Conservation (phyloP, 257 asterid genomes). For the Haberlea rhodopensis region DNA sequence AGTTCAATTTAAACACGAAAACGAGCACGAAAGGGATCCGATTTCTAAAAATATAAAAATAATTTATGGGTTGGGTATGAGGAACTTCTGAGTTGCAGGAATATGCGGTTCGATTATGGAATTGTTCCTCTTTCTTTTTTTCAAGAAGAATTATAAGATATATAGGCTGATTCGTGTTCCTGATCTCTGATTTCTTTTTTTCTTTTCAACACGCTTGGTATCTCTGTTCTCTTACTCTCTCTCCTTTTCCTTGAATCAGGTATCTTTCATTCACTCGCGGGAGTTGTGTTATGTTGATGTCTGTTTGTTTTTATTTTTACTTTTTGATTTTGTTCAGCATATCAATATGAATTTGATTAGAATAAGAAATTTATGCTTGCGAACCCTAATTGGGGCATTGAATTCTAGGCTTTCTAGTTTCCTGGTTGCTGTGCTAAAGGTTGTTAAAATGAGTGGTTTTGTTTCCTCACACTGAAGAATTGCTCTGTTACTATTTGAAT, state of each 20-base stretch:
- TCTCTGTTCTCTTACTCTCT: not conserved
- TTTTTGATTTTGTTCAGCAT: not conserved
- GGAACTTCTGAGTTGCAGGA: not conserved
- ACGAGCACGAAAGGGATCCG: too few species aligned
- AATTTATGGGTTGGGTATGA: not conserved
- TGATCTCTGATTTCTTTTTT: not conserved
- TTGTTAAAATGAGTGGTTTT: not conserved
- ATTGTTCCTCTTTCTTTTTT: not conserved
- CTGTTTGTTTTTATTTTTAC: too few species aligned
- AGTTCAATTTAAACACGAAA: too few species aligned
- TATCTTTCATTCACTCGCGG: not conserved
- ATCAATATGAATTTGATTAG: not conserved
- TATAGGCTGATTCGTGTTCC: not conserved
- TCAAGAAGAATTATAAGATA: not conserved
- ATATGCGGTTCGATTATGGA: not conserved
- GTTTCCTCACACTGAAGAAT: too few species aligned
- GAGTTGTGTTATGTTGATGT: not conserved
- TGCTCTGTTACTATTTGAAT: not conserved
- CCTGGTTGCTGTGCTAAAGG: not conserved
- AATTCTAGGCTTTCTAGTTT: not conserved
- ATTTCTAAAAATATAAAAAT: too few species aligned
- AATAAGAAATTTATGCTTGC: not conserved
- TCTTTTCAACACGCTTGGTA: not conserved
- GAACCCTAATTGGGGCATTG: too few species aligned
- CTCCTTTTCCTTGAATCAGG: not conserved